Conservation (phyloP, 2,329 filamentous ascomycete genomes). For the Graphilbum fragrans region DNA sequence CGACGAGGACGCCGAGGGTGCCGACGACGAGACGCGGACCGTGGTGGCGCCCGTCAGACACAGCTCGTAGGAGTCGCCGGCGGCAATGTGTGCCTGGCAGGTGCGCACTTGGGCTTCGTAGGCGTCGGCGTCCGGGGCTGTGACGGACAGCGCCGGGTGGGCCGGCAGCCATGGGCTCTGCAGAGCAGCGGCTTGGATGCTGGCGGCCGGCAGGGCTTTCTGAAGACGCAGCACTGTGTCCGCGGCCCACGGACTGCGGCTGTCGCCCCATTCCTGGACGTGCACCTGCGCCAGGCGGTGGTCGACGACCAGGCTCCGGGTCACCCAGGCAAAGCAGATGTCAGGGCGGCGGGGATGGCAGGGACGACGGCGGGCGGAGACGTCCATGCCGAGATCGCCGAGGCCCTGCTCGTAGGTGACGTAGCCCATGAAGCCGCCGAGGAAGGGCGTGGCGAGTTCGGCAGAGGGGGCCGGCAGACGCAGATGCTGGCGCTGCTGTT, state of each 20-base stretch:
- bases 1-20: slow-evolving; percentile 25
- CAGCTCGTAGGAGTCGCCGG: slow-evolving; percentile 76
- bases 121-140: slow-evolving; percentile 26
- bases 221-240: slow-evolving; percentile 19
- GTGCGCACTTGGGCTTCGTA: slow-evolving; percentile 57
- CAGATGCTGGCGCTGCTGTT: slow-evolving; percentile 4
- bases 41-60: slow-evolving; percentile 68
- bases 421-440: slow-evolving; percentile 76
- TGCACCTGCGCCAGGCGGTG: slow-evolving; percentile 49
- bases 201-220: neutral
- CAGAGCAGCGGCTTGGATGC: neutral
- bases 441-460: slow-evolving; percentile 42
- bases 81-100: slow-evolving; percentile 61
- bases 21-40: slow-evolving; percentile 32
- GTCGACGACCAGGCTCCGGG: slow-evolving; percentile 67
- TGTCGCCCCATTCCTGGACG: slow-evolving; percentile 50
- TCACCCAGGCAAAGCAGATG: slow-evolving; percentile 64
- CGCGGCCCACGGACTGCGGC: slow-evolving; percentile 31
- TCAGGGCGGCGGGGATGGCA: slow-evolving; percentile 41
- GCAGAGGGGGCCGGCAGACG: too few species aligned
- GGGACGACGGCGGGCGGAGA: slow-evolving; percentile 9
- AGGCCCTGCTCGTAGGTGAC: slow-evolving; percentile 77
- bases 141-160: slow-evolving; percentile 14
- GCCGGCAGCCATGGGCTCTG: neutral
- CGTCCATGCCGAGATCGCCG: slow-evolving; percentile 37